Base-by-base conservation (phyloP, 169 alveolate genomes). In the Cystoisospora suis region DNA sequence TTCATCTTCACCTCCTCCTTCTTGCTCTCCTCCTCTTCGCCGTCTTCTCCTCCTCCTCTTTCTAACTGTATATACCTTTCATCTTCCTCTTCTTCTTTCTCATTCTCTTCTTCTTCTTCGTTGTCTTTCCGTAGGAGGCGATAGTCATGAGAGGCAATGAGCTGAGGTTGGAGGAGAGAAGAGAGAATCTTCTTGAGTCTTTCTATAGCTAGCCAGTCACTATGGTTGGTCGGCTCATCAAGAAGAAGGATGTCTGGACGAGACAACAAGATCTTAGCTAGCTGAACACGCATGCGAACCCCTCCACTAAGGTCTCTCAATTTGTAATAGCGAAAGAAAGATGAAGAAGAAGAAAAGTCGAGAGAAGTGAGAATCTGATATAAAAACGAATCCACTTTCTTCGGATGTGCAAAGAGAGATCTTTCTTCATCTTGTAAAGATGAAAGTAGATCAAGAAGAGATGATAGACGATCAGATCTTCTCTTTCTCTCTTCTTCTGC, bases 151-250 rank as follows among this genome's bases (percentile, higher is more conserved):
- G 94, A 87, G 7, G 89, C 95, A 38, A 93, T 61, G 12, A 93
- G 81, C 89, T 86, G 70, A 23, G 94, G 94, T 0, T 87, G 79
- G 44, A 81, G 88, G 32, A 77, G 81, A 86, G 83, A 87, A 38
- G 32, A 34, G 81, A 92, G 92, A 40, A 92, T 86, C 77, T 58
- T 56, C 79, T 81, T 81, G 77, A 92, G 88, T 70, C 80, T 77
- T 38, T 70, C 91, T 42, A 87, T 75, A 23, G 93, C 79, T 40
- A 97, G 98, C 88, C 97, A 93, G 94, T 98, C 99, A 46, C 97
- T 94, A 93, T 97, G 99, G 92, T 97, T 98, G 23, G 98, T 98
- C 15, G 98, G 98, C 87, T 97, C 99, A 90, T 97, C 99, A 86
- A 97, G 94, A 89, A 97, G 94, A 75, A 97, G 94, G 87, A 97